Evolutionary conservation across 768 basidiomycete genomes (phyloP), one percentile per base, ranked within the genome.

Genomic region (Botryobasidium botryosum): DNA sequence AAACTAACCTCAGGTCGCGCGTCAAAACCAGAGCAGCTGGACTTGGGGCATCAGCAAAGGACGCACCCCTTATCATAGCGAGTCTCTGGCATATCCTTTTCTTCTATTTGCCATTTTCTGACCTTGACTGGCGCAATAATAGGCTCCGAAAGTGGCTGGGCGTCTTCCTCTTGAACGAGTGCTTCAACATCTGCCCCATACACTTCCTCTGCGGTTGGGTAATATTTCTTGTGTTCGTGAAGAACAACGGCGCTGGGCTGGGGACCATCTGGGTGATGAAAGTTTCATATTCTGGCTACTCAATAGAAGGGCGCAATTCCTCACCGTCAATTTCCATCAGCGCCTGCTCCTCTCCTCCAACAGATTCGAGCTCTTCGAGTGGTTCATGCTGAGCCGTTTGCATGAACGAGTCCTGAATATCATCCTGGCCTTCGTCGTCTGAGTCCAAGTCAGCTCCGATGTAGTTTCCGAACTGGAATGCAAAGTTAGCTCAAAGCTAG

Each of bases 211-310:
- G 94, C 92, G 12, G 82, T 81, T 12, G 88, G 85, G 59, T 99
- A 99, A 61, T 99, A 97, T 61, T 88, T 84, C 62, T 99, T 99
- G 64, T 99, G 84, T 59, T 97, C 94, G 55, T 97, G 92, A 36
- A 97, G 68, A 35, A 97, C 61, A 17, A 88, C 80, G 40, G 84
- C 84, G 49, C 79, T 84, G 52, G 83, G 79, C 26, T 69, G 62
- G 33, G 84, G 81, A 53, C 50, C 12, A 33, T 79, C 85, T 84
- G 53, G 35, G 43, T 17, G n/a, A 39, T 13, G 37, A 51, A 6
- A 40, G 23, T 21, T 52, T 15, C 38, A 43, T n/a, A 35, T 17
- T 29, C 33, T 42, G 6, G 27, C 24, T 35, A 4, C n/a, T n/a
- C n/a, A n/a, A n/a, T n/a, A n/a, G 18, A n/a, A 35, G 17, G 18